Conservation (phyloP, 257 asterid species). For the Solanum dulcamara region DNA sequence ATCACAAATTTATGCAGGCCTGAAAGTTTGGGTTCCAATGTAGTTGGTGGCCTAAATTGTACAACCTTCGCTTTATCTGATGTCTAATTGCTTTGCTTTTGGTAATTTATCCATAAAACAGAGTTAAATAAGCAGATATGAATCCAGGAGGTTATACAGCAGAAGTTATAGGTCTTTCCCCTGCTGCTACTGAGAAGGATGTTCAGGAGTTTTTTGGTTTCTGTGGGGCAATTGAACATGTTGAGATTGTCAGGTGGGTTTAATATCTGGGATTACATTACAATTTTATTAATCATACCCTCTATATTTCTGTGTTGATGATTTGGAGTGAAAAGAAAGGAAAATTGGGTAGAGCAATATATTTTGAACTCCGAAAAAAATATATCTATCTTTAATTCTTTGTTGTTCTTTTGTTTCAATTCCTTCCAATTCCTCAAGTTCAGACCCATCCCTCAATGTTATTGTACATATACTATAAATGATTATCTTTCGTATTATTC, state of each 20-base stretch:
- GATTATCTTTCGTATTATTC: background rate
- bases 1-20: background rate
- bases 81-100: background rate
- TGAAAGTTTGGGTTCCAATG: background rate
- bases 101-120: background rate
- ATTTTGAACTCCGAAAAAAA: background rate
- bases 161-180: slow-evolving; percentile 75
- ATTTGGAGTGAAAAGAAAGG: background rate
- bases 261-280: background rate
- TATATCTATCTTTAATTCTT: background rate
- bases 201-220: slow-evolving; percentile 71
- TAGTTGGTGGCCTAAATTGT: background rate
- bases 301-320: background rate
- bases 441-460: background rate
- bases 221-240: slow-evolving; percentile 86
- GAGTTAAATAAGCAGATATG: slow-evolving; percentile 28
- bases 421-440: background rate
- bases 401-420: background rate
- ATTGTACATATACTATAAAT: background rate
- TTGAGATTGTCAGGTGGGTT: slow-evolving; percentile 72
- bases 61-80: background rate
- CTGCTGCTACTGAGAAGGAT: slow-evolving; percentile 71
- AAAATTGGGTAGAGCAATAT: background rate
- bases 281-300: background rate
- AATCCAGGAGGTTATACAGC: slow-evolving; percentile 61